Base-by-base conservation (phyloP, 2,329 filamentous ascomycete genomes). In the Beauveria scarabaeidicola region DNA sequence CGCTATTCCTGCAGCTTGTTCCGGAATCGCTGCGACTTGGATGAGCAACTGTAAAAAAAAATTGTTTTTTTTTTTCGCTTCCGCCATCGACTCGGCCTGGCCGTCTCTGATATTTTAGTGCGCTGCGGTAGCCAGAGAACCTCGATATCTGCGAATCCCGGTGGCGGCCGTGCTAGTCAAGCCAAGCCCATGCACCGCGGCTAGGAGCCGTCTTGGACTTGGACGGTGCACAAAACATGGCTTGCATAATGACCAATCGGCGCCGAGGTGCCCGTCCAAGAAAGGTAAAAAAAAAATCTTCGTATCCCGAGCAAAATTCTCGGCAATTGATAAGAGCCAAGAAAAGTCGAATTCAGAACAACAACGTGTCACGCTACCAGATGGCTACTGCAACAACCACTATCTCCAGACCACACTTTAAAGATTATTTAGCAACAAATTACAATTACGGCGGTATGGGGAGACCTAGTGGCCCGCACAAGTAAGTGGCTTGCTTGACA, bases 211-310 rank as follows among this genome's bases (percentile, higher is more conserved):
- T 48, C 56, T 58, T 52, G 27, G 56, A 23, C 46, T 41, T 58
- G 10, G 32, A 29, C 23, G 19, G 17, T 9, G 44, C 21, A 41
- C 44, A 41, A 44, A 52, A 25, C n/a, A 58, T 58, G 56, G 56
- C 56, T 58, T 58, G 48, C 48, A 38, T 52, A 4, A 21, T n/a
- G 56, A 23, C 56, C 56, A 58, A 58, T 58, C 38, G 56, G 56
- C 48, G 15, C 19, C 19, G 23, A 21, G 19, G 56, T 40, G 48
- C 21, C 6, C 7, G 56, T 21, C 48, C 56, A 52, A 58, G 40
- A 58, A 58, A 41, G 56, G 56, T 27, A 56, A 48, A 25, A 41
- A 48, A 56, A 48, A 47, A 15, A 23, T 29, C 23, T 29, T 32
- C 38, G 2, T 21, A 23, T 11, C 10, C 3, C 10, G 10, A 36